Evolutionary conservation across 2,329 filamentous ascomycete species (phyloP), one percentile per base, ranked within the genome.

Genomic region (Trichoderma sp.): DNA sequence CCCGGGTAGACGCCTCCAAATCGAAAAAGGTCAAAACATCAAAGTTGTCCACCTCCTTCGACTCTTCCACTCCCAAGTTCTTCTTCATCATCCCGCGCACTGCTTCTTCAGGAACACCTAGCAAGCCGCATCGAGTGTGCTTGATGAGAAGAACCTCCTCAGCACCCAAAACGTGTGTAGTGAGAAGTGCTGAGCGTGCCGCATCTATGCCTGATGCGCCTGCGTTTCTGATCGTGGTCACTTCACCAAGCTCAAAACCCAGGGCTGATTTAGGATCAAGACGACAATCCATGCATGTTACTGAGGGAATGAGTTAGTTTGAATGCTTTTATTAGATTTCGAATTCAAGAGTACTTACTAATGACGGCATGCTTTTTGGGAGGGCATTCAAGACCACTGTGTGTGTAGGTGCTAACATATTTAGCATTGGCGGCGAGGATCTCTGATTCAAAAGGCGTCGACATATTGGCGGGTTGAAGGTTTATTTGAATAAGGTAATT

Each of bases 231-330:
- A 65, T 65, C 1, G 52, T 65, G 11, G 62, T 65, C 8, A 65
- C 62, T 33, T 65, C 52, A 27, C 62, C 62, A 31, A 65, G 24
- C 1, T 57, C 52, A 7, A 65, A 56, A 1, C 62, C 62, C 8
- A 56, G 43, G 35, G 62, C 62, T 0, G 52, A 57, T n/a, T 65
- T 43, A 2, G 62, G 52, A 5, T 65, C 35, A 16, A 65, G 62
- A 24, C 62, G 62, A 5, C 52, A 57, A 19, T 65, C 62, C 62
- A 65, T 65, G 52, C 62, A 65, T 11, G 62, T 65, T 13, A 65
- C 62, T 65, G n/a, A 14, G 7, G 10, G 3, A 43, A 24, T 11
- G 47, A n/a, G 35, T 65, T 19, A 56, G 10, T 31, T n/a, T 3
- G 10, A 6, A 33, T 57, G 52, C 3, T 4, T 1, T 5, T 10